A percentile compares a stretch with the other conserved stretches of the same genome.
Conservation (phyloP, 805 yeast genomes). For the Monosporozyma solicola region DNA sequence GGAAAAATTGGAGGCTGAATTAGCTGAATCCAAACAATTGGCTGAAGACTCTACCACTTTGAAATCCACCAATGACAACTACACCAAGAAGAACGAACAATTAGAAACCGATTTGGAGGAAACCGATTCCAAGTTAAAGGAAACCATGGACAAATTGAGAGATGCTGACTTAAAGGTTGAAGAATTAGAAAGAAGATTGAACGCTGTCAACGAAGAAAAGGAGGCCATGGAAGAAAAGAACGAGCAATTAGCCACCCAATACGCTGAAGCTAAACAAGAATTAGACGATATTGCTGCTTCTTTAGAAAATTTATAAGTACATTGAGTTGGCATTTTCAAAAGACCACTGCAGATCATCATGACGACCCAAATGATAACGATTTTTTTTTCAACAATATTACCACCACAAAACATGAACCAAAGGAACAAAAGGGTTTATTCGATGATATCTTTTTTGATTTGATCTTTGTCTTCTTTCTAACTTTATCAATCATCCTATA, state of each 20-base stretch:
- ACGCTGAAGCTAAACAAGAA: conserved; percentile 80
- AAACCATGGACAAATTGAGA: conserved; percentile 87
- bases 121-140: conserved; percentile 83
- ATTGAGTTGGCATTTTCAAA: neutral
- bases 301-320: conserved; percentile 50
- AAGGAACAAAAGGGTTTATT: neutral
- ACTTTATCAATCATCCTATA: neutral
- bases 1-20: conserved; percentile 41
- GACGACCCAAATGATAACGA: neutral
- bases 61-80: conserved; percentile 82
- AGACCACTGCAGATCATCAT: neutral
- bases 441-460: neutral
- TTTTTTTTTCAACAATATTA: neutral
- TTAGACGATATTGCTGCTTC: conserved; percentile 95
- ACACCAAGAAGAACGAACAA: conserved; percentile 82
- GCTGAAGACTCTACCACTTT: conserved; percentile 87
- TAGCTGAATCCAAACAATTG: conserved; percentile 49
- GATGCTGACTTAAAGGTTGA: conserved; percentile 94
- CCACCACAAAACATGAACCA: neutral
- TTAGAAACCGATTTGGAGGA: conserved; percentile 77
- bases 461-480: neutral
- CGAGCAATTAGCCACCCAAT: conserved; percentile 78
- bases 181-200: conserved; percentile 88
- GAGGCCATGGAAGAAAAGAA: conserved; percentile 83
- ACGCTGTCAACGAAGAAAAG: conserved; percentile 86